Evolutionary conservation across 352 stramenopile species (phyloP).

Genomic region (Globisporangium parvum): DNA sequence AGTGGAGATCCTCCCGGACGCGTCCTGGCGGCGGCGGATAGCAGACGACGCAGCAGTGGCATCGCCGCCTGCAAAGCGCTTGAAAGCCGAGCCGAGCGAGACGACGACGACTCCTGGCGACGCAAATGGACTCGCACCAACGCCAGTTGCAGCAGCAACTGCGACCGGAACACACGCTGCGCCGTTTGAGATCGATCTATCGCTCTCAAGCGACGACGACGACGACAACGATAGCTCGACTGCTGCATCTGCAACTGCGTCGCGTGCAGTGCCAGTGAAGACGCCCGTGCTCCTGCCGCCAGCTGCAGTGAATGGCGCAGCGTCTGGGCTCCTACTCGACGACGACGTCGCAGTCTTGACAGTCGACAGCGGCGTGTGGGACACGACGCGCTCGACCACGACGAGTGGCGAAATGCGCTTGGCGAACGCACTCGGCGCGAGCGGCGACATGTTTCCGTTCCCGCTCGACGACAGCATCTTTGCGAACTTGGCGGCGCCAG

Average conservation of each 20-base stretch:
- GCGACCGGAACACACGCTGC: conserved; percentile 23
- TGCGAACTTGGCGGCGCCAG: conserved; percentile 16
- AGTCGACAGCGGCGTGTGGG: conserved; percentile 61
- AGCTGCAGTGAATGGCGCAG: conserved; percentile 1
- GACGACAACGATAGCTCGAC: conserved; percentile 18
- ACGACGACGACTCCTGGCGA: background rate
- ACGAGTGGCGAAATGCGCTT: conserved; percentile 22
- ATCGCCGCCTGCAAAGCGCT: conserved; percentile 36
- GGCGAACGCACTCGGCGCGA: conserved; percentile 8
- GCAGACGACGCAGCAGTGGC: conserved; percentile 33
- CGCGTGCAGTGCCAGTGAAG: conserved; percentile 5
- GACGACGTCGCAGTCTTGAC: conserved; percentile 63
- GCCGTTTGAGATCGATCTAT: conserved; percentile 71
- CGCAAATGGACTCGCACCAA: background rate
- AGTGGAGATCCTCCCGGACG: conserved; percentile 87
- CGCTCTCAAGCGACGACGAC: conserved; percentile 64
- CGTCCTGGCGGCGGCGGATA: conserved; percentile 65
- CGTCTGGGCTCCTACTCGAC: conserved; percentile 36
- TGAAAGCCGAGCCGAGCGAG: conserved; percentile 46
- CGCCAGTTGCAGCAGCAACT: conserved; percentile 8
- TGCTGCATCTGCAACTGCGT: background rate
- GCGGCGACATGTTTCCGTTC: conserved; percentile 43
- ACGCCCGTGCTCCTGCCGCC: background rate
- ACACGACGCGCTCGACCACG: conserved; percentile 22
- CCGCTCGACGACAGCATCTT: conserved; percentile 58